Evolutionary conservation across 1,139 yeast species (phyloP), one percentile per base, ranked within the genome.

Genomic region (Yamadazyma mexicana): DNA sequence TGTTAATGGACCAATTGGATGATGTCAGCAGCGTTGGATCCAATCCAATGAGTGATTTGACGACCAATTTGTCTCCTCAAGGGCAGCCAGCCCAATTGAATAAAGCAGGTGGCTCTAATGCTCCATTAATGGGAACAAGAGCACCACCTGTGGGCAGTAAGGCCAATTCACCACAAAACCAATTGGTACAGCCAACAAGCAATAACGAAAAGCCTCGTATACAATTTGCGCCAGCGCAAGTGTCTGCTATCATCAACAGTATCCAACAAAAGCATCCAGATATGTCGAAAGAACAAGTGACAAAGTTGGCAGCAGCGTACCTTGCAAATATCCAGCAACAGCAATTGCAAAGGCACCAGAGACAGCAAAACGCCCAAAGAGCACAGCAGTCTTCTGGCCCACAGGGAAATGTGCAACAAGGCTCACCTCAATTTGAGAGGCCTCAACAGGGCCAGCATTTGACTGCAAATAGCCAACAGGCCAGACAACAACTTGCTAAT

Each of bases 211-310:
- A 69, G 39, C 65, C 72, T 7, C 56, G 73, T 15, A 64, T 75
- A 30, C 75, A 69, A 48, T 66, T 77, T 57, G 75, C 83, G 1
- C 73, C 81, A 16, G 79, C 82, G 1, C 91, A 83, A 52, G 83
- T 84, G 3, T 75, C 87, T 6, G 84, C 86, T 2, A 73, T 85
- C 37, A 79, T 85, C 43, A 79, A 76, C 46, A 83, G 84, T 39
- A 81, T 84, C 40, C 86, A 82, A 50, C 69, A 75, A 15, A 84
- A 83, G 53, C 78, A 85, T 53, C 94, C 94, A 1, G 75, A 73
- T 22, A 65, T 83, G 54, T 69, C 83, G 2, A 81, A 82, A 45
- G 87, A 81, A 42, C 88, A 84, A 50, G 89, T 83, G 2, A 81
- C 87, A 0, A 79, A 81, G 49, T 64, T 82, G 45, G 91, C 91